Evolutionary conservation across 495 filamentous ascomycete genomes (phyloP).

Genomic region (Xylaria acuta): DNA sequence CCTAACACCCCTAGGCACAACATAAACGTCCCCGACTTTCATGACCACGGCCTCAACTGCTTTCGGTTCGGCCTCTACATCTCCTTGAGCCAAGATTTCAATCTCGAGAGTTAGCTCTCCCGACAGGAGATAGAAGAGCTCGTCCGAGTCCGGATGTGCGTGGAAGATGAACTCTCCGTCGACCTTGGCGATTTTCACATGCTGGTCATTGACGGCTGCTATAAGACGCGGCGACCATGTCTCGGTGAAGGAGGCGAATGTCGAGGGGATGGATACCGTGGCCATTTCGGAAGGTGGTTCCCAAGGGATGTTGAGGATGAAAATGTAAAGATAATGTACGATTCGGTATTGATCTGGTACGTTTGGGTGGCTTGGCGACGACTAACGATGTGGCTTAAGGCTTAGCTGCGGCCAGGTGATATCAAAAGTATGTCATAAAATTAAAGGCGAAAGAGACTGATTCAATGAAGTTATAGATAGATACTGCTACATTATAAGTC

Average conservation of each 20-base stretch:
- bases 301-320: neutral
- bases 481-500: neutral
- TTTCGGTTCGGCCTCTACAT: neutral
- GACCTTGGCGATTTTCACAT: conserved; percentile 7
- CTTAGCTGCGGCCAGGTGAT: neutral
- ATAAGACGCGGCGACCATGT: conserved; percentile 5
- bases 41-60: conserved; percentile 18
- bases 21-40: conserved; percentile 27
- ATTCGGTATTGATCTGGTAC: neutral
- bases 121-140: conserved; percentile 7
- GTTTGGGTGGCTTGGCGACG: neutral
- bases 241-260: conserved; percentile 9
- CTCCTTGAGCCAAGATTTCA: neutral
- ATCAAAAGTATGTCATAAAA: neutral
- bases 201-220: conserved; percentile 11
- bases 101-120: conserved; percentile 7
- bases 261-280: conserved; percentile 2
- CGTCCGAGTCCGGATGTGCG: conserved; percentile 11
- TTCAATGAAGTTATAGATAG: neutral
- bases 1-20: conserved; percentile 25
- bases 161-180: neutral
- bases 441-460: neutral
- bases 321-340: neutral
- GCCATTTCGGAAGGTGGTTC: neutral
- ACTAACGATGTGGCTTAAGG: neutral